Conservation (phyloP, 306 rosid genomes). For the Psophocarpus tetragonolobus region DNA sequence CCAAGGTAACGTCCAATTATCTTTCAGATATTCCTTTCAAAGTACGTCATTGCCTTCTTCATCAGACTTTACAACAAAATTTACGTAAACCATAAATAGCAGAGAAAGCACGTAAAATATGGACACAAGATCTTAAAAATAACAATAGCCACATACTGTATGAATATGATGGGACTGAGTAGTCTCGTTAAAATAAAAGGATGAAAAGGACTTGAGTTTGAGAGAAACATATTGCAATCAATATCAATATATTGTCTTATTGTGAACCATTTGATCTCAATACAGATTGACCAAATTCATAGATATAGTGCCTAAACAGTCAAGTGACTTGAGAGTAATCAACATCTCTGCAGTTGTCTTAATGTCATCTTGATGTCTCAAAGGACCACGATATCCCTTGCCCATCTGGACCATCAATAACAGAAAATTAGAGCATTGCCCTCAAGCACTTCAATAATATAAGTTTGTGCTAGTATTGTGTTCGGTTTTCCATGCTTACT, state of each 20-base stretch:
- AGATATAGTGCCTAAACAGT: slow-evolving; percentile 70
- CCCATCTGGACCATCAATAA: slow-evolving; percentile 65
- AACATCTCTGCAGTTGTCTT: slow-evolving; percentile 71
- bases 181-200: neutral
- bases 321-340: slow-evolving; percentile 55
- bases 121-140: neutral
- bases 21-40: neutral
- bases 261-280: slow-evolving; percentile 13
- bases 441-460: slow-evolving; percentile 15
- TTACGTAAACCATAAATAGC: neutral
- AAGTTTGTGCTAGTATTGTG: neutral
- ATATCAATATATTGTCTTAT: neutral
- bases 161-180: neutral
- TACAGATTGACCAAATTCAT: neutral
- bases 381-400: slow-evolving; percentile 85
- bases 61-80: neutral
- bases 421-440: slow-evolving; percentile 20
- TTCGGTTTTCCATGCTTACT: neutral
- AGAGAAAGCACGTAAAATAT: neutral
- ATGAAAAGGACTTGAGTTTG: neutral
- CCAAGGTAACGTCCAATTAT: neutral
- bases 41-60: neutral
- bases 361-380: slow-evolving; percentile 86
- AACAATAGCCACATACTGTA: neutral
- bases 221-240: neutral